Evolutionary conservation across 768 basidiomycete species (phyloP).

Genomic region (Tricholoma hemisulphureum): DNA sequence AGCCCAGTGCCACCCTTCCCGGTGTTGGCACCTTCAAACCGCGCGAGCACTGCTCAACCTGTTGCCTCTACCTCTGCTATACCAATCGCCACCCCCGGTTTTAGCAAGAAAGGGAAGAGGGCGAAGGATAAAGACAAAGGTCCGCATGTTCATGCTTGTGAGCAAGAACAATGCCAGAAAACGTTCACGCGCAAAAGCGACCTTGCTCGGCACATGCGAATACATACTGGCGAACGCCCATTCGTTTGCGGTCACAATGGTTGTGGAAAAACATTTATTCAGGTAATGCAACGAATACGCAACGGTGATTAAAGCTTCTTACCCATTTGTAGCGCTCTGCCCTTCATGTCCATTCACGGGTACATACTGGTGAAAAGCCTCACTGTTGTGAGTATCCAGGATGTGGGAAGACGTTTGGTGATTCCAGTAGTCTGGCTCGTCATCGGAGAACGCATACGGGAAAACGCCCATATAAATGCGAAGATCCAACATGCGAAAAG

Average conservation of each 20-base stretch:
- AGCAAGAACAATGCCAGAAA: constrained; percentile 73
- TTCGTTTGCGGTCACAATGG: constrained; percentile 69
- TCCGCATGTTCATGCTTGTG: constrained; percentile 60
- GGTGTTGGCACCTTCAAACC: constrained; percentile 38
- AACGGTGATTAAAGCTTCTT: constrained; percentile 11
- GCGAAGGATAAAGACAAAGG: constrained; percentile 44
- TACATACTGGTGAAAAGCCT: constrained; percentile 92
- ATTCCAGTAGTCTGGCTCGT: constrained; percentile 88
- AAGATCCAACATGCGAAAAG: constrained; percentile 79
- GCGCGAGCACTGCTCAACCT: constrained; percentile 34
- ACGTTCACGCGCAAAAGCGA: constrained; percentile 83
- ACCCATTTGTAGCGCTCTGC: constrained; percentile 68
- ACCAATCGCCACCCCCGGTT: constrained; percentile 21
- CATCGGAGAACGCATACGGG: constrained; percentile 89
- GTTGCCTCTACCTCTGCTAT: constrained; percentile 54
- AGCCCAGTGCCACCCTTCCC: constrained; percentile 23
- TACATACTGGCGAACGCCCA: constrained; percentile 89
- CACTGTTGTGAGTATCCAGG: constrained; percentile 88
- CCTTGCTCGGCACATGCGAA: constrained; percentile 79
- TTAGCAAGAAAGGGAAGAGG: constrained; percentile 38
- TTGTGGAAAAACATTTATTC: constrained; percentile 90
- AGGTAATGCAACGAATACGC: constrained; percentile 45
- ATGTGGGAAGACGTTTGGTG: constrained; percentile 85
- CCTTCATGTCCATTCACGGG: constrained; percentile 82
- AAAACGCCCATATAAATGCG: constrained; percentile 84